A percentile compares a stretch with the other conserved stretches of the same genome.
These are phyloP conservation scores for Artemisia argyi DNA, from an alignment of 129 eudicot species.

Conservation along the genomic window DNA sequence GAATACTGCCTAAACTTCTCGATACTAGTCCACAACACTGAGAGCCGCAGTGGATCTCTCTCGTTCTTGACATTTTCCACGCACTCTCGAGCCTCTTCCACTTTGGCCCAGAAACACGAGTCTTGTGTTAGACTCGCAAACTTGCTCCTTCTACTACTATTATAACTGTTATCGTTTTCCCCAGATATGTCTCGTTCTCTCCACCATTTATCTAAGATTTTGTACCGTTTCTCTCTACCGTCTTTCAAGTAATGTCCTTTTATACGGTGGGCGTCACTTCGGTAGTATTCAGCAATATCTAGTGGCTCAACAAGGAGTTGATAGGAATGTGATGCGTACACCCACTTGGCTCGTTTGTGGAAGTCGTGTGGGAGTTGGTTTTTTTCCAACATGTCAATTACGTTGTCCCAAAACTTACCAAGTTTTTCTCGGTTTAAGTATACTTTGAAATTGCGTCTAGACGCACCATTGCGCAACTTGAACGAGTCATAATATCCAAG, in stretches of 20 bases:
- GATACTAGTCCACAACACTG: conserved; percentile 39
- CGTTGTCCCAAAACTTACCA: conserved; percentile 66
- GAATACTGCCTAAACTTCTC: conserved; percentile 64
- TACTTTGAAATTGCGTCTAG: conserved; percentile 57
- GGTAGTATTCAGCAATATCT: conserved; percentile 87
- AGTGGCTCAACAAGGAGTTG: conserved; percentile 86
- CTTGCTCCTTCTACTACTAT: conserved; percentile 41
- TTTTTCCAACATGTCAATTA: conserved; percentile 63
- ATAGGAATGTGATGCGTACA: conserved; percentile 66
- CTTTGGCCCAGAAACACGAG: conserved; percentile 79
- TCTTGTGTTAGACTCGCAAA: conserved; percentile 78
- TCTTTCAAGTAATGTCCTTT: conserved; percentile 70
- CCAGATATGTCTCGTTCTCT: conserved; percentile 45
- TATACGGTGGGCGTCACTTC: conserved; percentile 44
- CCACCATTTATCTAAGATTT: conserved; percentile 84
- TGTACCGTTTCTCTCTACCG: conserved; percentile 61
- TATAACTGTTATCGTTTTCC: conserved; percentile 8
- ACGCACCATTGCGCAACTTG: conserved; percentile 53
- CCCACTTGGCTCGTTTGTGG: conserved; percentile 31
- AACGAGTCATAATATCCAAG: conserved; percentile 87
- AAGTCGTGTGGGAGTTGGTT: conserved; percentile 89
- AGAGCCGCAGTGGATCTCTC: conserved; percentile 35
- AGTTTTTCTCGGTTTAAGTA: conserved; percentile 56
- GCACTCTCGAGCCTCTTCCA: conserved; percentile 72
- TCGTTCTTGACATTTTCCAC: conserved; percentile 46